Evolutionary conservation across 352 stramenopile genomes (phyloP).

Genomic region (Plasmopara muralis): DNA sequence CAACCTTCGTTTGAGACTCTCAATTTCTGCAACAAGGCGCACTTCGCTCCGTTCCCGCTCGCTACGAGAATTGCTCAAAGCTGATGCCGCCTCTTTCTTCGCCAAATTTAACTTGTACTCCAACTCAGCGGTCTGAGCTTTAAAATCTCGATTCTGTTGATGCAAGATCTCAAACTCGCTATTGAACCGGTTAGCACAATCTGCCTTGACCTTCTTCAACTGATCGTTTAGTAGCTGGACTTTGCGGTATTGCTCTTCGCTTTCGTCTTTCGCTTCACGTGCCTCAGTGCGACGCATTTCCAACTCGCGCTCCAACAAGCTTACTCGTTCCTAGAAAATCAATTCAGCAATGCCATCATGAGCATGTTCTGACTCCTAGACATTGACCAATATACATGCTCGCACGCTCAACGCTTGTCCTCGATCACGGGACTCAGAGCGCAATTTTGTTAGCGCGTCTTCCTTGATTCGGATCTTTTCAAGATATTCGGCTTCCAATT

Average conservation of each 20-base stretch:
- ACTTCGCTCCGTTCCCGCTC: constrained; percentile 53
- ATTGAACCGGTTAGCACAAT: constrained; percentile 44
- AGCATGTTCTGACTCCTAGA: neutral
- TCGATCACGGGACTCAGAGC: constrained; percentile 43
- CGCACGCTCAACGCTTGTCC: constrained; percentile 48
- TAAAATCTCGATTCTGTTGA: constrained; percentile 57
- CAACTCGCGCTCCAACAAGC: constrained; percentile 42
- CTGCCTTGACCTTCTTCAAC: constrained; percentile 66
- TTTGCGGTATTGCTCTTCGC: constrained; percentile 58
- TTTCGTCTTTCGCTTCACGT: constrained; percentile 52
- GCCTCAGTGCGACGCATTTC: constrained; percentile 50
- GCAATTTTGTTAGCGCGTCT: constrained; percentile 40
- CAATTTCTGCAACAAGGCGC: constrained; percentile 47
- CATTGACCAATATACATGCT: neutral
- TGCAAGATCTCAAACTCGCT: constrained; percentile 48
- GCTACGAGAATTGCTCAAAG: constrained; percentile 28
- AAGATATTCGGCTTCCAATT: constrained; percentile 42
- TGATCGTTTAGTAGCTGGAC: constrained; percentile 63
- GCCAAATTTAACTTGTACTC: constrained; percentile 44
- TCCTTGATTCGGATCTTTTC: constrained; percentile 44
- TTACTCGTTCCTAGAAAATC: constrained; percentile 28
- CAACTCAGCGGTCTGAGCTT: constrained; percentile 36
- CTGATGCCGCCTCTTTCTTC: constrained; percentile 33
- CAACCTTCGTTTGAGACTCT: constrained; percentile 46
- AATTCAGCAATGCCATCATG: neutral